Conservation (phyloP, 1,139 yeast species). For the Protomyces inouyei region DNA sequence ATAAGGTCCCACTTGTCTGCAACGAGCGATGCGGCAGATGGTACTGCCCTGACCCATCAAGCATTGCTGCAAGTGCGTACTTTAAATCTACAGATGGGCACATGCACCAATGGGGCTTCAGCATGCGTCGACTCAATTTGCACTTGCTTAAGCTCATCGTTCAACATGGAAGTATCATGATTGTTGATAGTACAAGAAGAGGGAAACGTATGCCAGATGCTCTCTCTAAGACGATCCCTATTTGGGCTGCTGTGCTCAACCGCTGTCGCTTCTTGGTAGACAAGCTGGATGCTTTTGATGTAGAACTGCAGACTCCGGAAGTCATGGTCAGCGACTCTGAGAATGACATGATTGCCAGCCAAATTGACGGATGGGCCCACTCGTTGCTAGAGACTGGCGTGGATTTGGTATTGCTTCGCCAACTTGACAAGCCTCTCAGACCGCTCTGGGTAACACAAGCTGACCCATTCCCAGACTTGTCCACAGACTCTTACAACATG, state of each 20-base stretch:
- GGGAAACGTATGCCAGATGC: constrained; percentile 87
- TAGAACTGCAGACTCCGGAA: constrained; percentile 50
- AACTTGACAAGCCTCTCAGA: constrained; percentile 50
- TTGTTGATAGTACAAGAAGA: constrained; percentile 81
- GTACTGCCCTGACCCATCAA: constrained; percentile 54
- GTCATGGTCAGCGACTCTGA: constrained; percentile 57
- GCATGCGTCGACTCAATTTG: constrained; percentile 64
- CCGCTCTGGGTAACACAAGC: constrained; percentile 59
- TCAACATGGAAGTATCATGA: constrained; percentile 47
- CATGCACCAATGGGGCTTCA: constrained; percentile 71
- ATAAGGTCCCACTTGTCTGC: constrained; percentile 46
- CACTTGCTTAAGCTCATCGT: constrained; percentile 55
- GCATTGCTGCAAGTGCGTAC: constrained; percentile 51
- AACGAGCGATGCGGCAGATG: constrained; percentile 86
- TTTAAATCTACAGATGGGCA: constrained; percentile 94
- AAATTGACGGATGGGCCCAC: constrained; percentile 50
- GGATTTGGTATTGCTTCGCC: constrained; percentile 40
- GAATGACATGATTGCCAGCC: constrained; percentile 48
- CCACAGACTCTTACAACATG: constrained; percentile 43
- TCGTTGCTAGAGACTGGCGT: constrained; percentile 44
- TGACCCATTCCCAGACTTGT: constrained; percentile 46
- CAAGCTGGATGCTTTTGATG: constrained; percentile 40
- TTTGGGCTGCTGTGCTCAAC: constrained; percentile 84
- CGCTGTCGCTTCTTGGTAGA: constrained; percentile 36
- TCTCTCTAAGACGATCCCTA: constrained; percentile 75